Base-by-base conservation (phyloP, 768 basidiomycete species). In the Amanita fuliginea region DNA sequence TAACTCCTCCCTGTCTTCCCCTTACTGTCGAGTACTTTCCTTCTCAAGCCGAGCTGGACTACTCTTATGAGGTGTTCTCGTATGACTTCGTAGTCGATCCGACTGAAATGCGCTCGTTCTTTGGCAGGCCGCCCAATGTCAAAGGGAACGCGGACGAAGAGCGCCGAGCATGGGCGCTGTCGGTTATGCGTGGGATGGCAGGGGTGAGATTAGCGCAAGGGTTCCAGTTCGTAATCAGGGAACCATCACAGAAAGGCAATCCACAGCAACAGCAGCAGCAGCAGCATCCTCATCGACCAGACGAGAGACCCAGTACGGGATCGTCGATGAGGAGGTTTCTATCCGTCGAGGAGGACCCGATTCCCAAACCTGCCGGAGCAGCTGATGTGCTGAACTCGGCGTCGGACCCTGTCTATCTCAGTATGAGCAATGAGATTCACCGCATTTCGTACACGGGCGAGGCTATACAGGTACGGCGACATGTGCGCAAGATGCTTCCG, bases 351-450 rank as follows among this genome's bases (percentile, higher is more conserved):
- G 81, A 80, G 16, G 49, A 50, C 19, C 56, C 68, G 36, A 68
- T 63, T 3, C 75, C 78, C 2, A 77, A 75, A 56, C 80, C 81
- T 2, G 59, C 61, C 34, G 85, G 86, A 3, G 79, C 83, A 1
- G 77, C 84, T 2, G 80, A 83, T 40, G 76, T 85, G 45, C 68
- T 83, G 56, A 68, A 66, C 42, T 73, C 74, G 0, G 75, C 81
- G 35, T 64, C 64, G 34, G 79, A 85, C 45, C 83, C 92, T 1
- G 83, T 96, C 6, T 98, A 86, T 67, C 73, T 98, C 47, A 90
- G 90, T 56, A 93, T 94, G 79, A 85, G 84, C 61, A 95, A 97
- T 61, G 90, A 95, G 64, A 91, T 98, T 37, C 95, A 98, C 64
- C 75, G 86, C 21, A 82, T 99, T 53, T 83, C 85, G 36, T 98